phyloP scores from a whole-genome alignment of 805 yeast species.

The Millerozyma miso region DNA sequence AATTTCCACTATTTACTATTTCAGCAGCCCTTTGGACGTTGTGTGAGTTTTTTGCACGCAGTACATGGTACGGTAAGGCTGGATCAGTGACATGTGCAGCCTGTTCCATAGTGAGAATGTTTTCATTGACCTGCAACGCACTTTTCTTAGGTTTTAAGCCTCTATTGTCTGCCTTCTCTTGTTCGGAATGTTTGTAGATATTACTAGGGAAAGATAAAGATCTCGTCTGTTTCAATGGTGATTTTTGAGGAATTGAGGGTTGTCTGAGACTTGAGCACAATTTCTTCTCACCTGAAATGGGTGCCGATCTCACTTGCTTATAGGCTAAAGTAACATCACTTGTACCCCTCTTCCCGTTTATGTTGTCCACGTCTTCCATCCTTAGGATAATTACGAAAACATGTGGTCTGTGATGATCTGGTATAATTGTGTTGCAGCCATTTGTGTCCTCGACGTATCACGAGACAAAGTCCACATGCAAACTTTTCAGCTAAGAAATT shows the following conservation, averaged over 20 bases:
- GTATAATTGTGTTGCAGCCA: constrained; percentile 16
- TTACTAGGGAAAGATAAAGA: not conserved
- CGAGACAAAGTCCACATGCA: not conserved
- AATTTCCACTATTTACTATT: not conserved
- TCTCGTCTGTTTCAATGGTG: not conserved
- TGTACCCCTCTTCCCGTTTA: not conserved
- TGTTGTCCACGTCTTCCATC: not conserved
- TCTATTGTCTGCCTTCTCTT: not conserved
- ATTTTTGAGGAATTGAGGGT: not conserved
- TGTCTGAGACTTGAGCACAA: not conserved
- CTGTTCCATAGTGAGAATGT: not conserved
- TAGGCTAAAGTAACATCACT: not conserved
- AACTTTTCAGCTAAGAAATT: too few species aligned
- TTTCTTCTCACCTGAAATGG: not conserved
- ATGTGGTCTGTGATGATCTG: not conserved
- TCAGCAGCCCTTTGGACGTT: not conserved
- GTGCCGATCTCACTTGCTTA: not conserved
- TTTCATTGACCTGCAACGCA: not conserved
- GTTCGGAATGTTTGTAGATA: too few species aligned
- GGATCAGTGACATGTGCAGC: not conserved
- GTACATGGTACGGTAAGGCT: not conserved
- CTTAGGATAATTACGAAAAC: not conserved
- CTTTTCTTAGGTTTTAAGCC: not conserved
- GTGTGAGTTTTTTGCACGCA: not conserved
- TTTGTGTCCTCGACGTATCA: constrained; percentile 4